Conservation (phyloP, 2,329 filamentous ascomycete species). For the Cordyceps cicadae region DNA sequence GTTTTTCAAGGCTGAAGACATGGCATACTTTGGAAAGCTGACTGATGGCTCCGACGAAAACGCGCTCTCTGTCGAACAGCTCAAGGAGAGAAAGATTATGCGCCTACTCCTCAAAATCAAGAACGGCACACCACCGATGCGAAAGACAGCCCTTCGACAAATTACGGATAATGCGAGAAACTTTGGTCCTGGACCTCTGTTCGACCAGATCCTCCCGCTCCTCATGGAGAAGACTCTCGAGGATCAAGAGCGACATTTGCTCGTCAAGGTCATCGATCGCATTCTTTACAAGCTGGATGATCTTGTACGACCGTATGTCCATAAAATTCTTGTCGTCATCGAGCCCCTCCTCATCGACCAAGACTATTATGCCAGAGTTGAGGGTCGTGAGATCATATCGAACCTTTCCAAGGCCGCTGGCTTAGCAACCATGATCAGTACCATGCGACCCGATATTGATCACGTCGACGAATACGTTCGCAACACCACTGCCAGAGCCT, state of each 20-base stretch:
- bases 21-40: conserved; percentile 97
- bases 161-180: conserved; percentile 95
- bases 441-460: conserved; percentile 97
- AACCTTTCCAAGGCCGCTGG: conserved; percentile 96
- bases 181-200: conserved; percentile 87
- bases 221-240: conserved; percentile 98
- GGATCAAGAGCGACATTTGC: conserved; percentile 93
- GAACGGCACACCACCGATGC: conserved; percentile 96
- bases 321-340: conserved; percentile 98
- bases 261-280: conserved; percentile 98
- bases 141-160: conserved; percentile 94
- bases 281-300: conserved; percentile 98
- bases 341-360: conserved; percentile 98
- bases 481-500: conserved; percentile 94
- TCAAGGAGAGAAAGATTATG: conserved; percentile 99
- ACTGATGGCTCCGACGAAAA: conserved; percentile 93
- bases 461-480: conserved; percentile 97
- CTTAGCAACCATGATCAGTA: conserved; percentile 97
- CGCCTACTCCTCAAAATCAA: conserved; percentile 93
- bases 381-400: conserved; percentile 97
- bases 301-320: conserved; percentile 88
- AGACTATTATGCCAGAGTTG: conserved; percentile 97
- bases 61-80: conserved; percentile 80
- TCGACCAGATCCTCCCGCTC: conserved; percentile 93
- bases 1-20: conserved; percentile 98